These are phyloP conservation scores for Glycine soja DNA, from an alignment of 306 rosid genomes.

Conservation along the genomic window DNA sequence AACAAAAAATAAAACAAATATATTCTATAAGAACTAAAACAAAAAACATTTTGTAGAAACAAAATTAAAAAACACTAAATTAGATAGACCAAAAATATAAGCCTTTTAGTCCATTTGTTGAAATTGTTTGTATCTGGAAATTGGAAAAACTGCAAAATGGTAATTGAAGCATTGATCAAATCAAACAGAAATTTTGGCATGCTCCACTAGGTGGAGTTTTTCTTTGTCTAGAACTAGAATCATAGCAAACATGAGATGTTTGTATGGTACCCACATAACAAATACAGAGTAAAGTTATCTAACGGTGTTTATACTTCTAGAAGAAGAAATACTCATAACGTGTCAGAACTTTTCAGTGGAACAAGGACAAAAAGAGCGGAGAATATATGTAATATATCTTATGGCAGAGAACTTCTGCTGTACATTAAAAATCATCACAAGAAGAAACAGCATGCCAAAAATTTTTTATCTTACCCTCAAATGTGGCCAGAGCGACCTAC, in stretches of 20 bases:
- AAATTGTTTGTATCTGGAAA: conserved; percentile 15
- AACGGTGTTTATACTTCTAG: conserved; percentile 20
- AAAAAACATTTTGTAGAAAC: no score
- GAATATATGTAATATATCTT: background rate
- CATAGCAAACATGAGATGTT: conserved; percentile 9
- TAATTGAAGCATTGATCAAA: background rate
- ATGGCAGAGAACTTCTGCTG: conserved; percentile 33
- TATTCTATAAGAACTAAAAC: no score
- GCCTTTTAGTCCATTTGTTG: background rate
- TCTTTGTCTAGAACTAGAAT: background rate
- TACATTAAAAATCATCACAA: conserved; percentile 26
- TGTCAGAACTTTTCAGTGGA: conserved; percentile 10
- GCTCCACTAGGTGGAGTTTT: conserved; percentile 15
- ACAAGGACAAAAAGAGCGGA: background rate
- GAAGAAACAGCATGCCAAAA: conserved; percentile 40
- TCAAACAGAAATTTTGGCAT: conserved; percentile 6
- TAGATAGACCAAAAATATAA: no score
- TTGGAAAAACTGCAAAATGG: conserved; percentile 14
- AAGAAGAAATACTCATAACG: background rate
- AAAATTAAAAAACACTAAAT: no score
- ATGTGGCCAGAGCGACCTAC: conserved; percentile 29
- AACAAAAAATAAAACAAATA: no score
- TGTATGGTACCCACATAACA: conserved; percentile 21
- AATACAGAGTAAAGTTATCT: conserved; percentile 7
- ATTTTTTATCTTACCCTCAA: conserved; percentile 46